These are phyloP conservation scores for Mycena polygramma DNA, from an alignment of 768 basidiomycete genomes.

Conservation along the genomic window DNA sequence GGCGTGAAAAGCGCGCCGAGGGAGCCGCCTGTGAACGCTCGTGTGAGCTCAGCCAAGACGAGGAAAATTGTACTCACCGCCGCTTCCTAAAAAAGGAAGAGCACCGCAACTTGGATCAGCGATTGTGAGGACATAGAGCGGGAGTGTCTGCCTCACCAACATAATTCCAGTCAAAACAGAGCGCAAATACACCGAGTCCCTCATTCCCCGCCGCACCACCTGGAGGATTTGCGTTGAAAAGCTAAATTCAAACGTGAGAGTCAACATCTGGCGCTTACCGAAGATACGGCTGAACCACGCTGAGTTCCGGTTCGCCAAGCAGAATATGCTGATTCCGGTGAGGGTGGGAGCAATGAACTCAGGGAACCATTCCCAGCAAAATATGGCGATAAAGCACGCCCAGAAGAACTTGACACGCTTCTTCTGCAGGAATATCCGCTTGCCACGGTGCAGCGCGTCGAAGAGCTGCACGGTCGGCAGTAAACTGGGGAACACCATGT, in stretches of 20 bases:
- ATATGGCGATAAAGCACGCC: slow-evolving; percentile 64
- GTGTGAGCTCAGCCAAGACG: slow-evolving; percentile 42
- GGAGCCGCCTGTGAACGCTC: slow-evolving; percentile 52
- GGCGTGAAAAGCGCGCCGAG: slow-evolving; percentile 66
- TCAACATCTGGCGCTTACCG: slow-evolving; percentile 46
- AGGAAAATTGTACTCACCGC: slow-evolving; percentile 6
- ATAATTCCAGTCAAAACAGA: slow-evolving; percentile 75
- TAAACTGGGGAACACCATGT: slow-evolving; percentile 61
- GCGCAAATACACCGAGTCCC: slow-evolving; percentile 69
- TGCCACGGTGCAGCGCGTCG: slow-evolving; percentile 61
- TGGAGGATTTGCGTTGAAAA: slow-evolving; percentile 21
- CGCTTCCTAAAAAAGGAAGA: not conserved
- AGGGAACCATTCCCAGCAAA: slow-evolving; percentile 69
- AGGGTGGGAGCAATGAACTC: slow-evolving; percentile 53
- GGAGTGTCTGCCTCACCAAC: slow-evolving; percentile 40
- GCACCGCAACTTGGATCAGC: not conserved
- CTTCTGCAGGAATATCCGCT: slow-evolving; percentile 57
- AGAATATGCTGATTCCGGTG: slow-evolving; percentile 72
- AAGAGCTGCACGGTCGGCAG: slow-evolving; percentile 55
- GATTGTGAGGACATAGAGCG: too few species aligned
- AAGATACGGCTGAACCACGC: slow-evolving; percentile 67
- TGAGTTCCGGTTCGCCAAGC: slow-evolving; percentile 64
- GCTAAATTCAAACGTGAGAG: not conserved
- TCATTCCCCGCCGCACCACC: slow-evolving; percentile 72
- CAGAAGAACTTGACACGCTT: slow-evolving; percentile 72